Evolutionary conservation across 306 rosid species (phyloP).

Genomic region (Medicago lupulina): DNA sequence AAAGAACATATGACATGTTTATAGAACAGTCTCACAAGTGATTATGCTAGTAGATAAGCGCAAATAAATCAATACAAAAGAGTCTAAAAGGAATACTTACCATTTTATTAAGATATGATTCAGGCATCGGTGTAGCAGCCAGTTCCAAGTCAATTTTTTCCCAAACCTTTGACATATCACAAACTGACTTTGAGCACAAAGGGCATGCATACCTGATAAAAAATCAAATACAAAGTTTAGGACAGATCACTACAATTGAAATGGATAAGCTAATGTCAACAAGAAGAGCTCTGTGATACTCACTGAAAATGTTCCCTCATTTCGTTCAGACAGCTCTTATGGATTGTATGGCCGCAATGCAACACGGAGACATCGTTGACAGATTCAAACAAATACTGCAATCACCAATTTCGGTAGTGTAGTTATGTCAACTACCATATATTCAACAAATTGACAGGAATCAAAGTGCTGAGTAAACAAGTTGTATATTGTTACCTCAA

Average conservation of each 20-base stretch:
- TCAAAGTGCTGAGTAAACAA: neutral
- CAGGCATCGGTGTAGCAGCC: slow-evolving; percentile 82
- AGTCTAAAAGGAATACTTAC: slow-evolving; percentile 35
- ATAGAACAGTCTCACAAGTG: no score
- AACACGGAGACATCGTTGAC: slow-evolving; percentile 63
- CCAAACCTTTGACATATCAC: slow-evolving; percentile 95
- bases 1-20: no score
- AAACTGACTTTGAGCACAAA: slow-evolving; percentile 83
- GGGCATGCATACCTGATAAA: slow-evolving; percentile 80
- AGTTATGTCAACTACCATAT: neutral
- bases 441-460: neutral
- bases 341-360: slow-evolving; percentile 92
- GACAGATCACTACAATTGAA: neutral
- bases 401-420: slow-evolving; percentile 31
- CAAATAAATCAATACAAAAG: no score
- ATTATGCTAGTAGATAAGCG: no score
- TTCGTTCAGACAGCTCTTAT: slow-evolving; percentile 71
- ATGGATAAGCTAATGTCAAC: neutral
- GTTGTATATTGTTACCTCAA: slow-evolving; percentile 65
- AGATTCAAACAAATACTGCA: slow-evolving; percentile 84
- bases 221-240: slow-evolving; percentile 2
- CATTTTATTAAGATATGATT: slow-evolving; percentile 62
- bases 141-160: slow-evolving; percentile 82
- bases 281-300: slow-evolving; percentile 37
- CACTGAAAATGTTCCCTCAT: slow-evolving; percentile 85